These are phyloP conservation scores for Leucocoprinus sp. DNA, from an alignment of 768 basidiomycete species.

Conservation along the genomic window DNA sequence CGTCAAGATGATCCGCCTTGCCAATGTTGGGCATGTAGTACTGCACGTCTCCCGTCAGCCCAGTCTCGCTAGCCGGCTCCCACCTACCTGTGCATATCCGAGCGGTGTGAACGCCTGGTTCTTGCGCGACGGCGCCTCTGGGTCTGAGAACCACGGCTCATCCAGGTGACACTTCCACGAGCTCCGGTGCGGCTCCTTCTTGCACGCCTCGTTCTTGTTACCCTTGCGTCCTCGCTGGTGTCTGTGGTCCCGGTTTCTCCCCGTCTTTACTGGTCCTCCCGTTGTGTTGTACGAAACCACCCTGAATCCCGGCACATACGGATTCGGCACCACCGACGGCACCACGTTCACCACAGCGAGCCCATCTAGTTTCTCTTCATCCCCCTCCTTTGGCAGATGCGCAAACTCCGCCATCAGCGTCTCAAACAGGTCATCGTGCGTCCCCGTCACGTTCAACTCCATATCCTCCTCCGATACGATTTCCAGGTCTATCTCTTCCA, in stretches of 20 bases:
- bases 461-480: slow-evolving; percentile 26
- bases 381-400: slow-evolving; percentile 42
- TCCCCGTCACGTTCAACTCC: slow-evolving; percentile 9
- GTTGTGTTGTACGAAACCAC: slow-evolving; percentile 73
- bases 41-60: slow-evolving; percentile 27
- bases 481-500: slow-evolving; percentile 46
- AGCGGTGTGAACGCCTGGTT: slow-evolving; percentile 68
- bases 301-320: slow-evolving; percentile 73
- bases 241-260: slow-evolving; percentile 36
- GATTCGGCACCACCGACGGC: slow-evolving; percentile 82
- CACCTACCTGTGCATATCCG: slow-evolving; percentile 77
- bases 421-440: slow-evolving; percentile 38
- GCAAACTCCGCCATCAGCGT: slow-evolving; percentile 58
- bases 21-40: slow-evolving; percentile 58
- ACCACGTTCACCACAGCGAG: slow-evolving; percentile 74
- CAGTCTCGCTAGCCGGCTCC: slow-evolving; percentile 1
- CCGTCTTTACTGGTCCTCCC: slow-evolving; percentile 17
- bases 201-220: slow-evolving; percentile 39
- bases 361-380: slow-evolving; percentile 37
- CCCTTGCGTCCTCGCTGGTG: slow-evolving; percentile 39
- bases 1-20: slow-evolving; percentile 33
- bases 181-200: slow-evolving; percentile 40
- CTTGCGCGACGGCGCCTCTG: slow-evolving; percentile 57
- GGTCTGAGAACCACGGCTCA: slow-evolving; percentile 52
- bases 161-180: slow-evolving; percentile 60